Conservation (phyloP, 2,329 filamentous ascomycete genomes). For the Xylariaceae sp. region DNA sequence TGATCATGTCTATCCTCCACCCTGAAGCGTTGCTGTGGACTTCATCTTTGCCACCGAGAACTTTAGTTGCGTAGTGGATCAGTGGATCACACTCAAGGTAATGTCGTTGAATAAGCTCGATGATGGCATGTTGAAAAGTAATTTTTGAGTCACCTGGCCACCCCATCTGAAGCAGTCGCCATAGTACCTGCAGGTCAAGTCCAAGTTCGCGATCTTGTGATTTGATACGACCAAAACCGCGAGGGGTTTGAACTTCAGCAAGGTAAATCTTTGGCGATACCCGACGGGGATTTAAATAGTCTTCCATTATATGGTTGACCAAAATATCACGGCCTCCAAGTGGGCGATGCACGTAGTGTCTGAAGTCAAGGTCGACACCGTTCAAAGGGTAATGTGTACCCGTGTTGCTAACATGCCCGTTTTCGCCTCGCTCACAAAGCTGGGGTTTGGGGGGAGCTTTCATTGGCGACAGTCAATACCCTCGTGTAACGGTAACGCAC, state of each 20-base stretch:
- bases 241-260: neutral
- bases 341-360: constrained; percentile 42
- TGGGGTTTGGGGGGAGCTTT: no score
- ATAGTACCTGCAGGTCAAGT: constrained; percentile 37
- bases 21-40: neutral
- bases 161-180: constrained; percentile 35
- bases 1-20: constrained; percentile 32
- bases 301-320: constrained; percentile 41
- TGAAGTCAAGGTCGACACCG: constrained; percentile 41
- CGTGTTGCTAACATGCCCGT: constrained; percentile 22
- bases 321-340: constrained; percentile 41
- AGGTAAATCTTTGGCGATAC: constrained; percentile 24
- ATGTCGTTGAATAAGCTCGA: constrained; percentile 13
- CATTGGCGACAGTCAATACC: no score
- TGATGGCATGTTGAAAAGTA: constrained; percentile 6
- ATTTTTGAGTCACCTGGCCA: neutral
- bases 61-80: constrained; percentile 7
- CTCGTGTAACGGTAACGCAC: no score
- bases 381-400: constrained; percentile 43
- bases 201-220: constrained; percentile 32
- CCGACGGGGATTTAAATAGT: constrained; percentile 36
- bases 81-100: constrained; percentile 16
- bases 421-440: neutral
- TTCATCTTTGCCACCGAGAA: neutral
- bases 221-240: constrained; percentile 29